Percentiles rank a stretch among this genome's conserved stretches.
Conservation (phyloP, 2,329 filamentous ascomycete species). For the Alternaria sp. region DNA sequence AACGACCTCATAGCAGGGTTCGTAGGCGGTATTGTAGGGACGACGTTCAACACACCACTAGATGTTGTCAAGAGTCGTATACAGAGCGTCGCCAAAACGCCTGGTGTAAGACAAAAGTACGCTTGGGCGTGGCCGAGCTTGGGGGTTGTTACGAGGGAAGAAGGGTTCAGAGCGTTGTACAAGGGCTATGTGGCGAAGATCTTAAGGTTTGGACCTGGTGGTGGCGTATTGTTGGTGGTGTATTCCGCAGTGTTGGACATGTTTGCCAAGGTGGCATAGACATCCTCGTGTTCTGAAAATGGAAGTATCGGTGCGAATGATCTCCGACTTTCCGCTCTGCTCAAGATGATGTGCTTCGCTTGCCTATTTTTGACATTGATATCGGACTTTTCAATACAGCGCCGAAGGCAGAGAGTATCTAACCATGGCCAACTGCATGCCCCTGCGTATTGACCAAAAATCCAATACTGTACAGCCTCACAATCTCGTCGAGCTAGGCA, state of each 20-base stretch:
- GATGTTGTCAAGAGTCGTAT: slow-evolving; percentile 43
- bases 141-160: slow-evolving; percentile 33
- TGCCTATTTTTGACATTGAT: not conserved
- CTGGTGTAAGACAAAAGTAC: slow-evolving; percentile 34
- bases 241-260: slow-evolving; percentile 36
- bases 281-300: not conserved
- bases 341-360: not conserved
- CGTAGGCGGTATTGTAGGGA: slow-evolving; percentile 37
- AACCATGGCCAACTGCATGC: not conserved
- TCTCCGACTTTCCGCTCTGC: not conserved
- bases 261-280: slow-evolving; percentile 22
- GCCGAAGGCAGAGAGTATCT: not conserved
- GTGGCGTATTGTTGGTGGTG: slow-evolving; percentile 38
- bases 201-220: slow-evolving; percentile 38
- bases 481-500: not conserved
- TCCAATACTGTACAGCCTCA: not conserved
- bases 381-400: not conserved
- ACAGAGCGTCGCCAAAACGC: slow-evolving; percentile 37
- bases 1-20: slow-evolving; percentile 40
- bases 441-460: not conserved
- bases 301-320: not conserved
- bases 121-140: slow-evolving; percentile 40
- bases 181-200: slow-evolving; percentile 43
- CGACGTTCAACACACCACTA: slow-evolving; percentile 39
- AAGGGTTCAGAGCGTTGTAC: slow-evolving; percentile 36